Evolutionary conservation across 2,329 filamentous ascomycete genomes (phyloP), one percentile per base, ranked within the genome.

Genomic region (Venturia pyrina): DNA sequence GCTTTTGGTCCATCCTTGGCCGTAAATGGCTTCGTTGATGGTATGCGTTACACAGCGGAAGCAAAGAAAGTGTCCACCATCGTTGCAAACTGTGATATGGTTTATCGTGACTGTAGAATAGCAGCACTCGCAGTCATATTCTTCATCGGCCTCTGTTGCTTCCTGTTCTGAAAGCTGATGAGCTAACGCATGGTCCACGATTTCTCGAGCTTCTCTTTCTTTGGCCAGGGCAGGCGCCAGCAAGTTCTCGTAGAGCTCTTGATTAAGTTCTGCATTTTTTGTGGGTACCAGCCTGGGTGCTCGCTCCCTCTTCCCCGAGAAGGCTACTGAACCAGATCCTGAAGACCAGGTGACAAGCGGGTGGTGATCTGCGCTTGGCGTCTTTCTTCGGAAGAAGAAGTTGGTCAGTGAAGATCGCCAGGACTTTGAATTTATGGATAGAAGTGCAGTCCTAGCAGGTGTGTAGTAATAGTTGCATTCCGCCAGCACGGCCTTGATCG

Each of bases 1-100:
- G 71, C 86, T 95, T 67, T 89, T 87, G 62, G 86, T 85, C 91
- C 93, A 97, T 64, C 91, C 91, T 75, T 98, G 95, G 0, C 95
- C 95, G 73, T 96, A 98, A 0, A 98, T 80, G 1, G 93, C 92
- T 74, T 98, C 93, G 62, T 88, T 89, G 67, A 93, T 83, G 13
- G 92, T 88, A 69, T 89, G 86, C 69, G 88, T 88, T 63, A 98
- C 87, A 75, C 95, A 98, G 59, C 85, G 85, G 76, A 93, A 88
- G 77, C 90, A 95, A 65, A 93, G 82, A 73, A 90, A 84, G 76
- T 95, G 90, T 1, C 85, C 87, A 2, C 84, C 81, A 41, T 80
- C 76, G 72, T 84, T 84, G 78, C 90, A 95, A n/a, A 85, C 83
- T 0, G 89, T 86, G 66, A 93, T 83, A 71, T 90, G 85, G 74